Evolutionary conservation across 768 basidiomycete species (phyloP).

Genomic region (Lentinula aciculospora): DNA sequence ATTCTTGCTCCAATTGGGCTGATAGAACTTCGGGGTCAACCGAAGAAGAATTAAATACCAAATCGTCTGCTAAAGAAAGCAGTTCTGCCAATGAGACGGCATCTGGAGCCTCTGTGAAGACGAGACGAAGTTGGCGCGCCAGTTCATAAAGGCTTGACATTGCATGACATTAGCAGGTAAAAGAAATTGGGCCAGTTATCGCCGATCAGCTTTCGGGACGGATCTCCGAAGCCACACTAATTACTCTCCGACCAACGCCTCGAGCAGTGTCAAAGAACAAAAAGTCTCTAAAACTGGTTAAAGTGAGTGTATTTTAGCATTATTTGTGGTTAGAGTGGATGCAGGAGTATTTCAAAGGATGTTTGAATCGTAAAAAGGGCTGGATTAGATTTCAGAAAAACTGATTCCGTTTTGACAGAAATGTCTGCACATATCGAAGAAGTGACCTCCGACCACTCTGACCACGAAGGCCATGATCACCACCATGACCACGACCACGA

Average conservation of each 20-base stretch:
- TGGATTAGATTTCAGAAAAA: not conserved
- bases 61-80: constrained; percentile 46
- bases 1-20: constrained; percentile 56
- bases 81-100: constrained; percentile 44
- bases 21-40: constrained; percentile 38
- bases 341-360: not conserved
- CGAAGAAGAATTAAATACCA: constrained; percentile 47
- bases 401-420: constrained; percentile 27
- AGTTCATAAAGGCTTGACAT: constrained; percentile 25
- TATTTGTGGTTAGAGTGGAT: not conserved
- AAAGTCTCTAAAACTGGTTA: not conserved
- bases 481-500: constrained; percentile 56
- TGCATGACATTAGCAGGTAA: not conserved
- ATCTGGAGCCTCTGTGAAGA: constrained; percentile 50
- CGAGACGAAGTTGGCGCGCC: constrained; percentile 49
- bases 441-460: constrained; percentile 74
- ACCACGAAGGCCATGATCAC: constrained; percentile 50
- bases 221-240: not conserved
- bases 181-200: not conserved
- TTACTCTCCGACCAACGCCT: not conserved
- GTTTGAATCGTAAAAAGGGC: not conserved
- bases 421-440: constrained; percentile 87
- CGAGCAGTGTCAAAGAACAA: not conserved
- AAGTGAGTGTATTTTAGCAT: not conserved
- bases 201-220: not conserved